Conservation (phyloP, 306 rosid genomes). For the Astragalus membranaceus region DNA sequence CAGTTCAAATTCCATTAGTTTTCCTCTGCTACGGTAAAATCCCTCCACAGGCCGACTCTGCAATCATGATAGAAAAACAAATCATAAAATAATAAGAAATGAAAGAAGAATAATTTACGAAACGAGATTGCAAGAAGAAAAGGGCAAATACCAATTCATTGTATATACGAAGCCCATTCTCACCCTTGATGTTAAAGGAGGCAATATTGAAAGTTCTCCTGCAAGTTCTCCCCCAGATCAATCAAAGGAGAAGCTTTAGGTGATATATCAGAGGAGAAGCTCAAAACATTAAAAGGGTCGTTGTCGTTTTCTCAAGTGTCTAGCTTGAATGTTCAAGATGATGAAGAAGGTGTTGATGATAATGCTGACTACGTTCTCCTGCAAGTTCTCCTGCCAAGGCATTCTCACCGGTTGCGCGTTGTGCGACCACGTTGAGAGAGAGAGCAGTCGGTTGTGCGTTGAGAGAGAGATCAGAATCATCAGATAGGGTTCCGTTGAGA, state of each 20-base stretch:
- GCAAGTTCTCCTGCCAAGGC: no score
- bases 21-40: slow-evolving; percentile 68
- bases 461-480: no score
- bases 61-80: slow-evolving; percentile 1
- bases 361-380: no score
- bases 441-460: no score
- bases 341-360: neutral
- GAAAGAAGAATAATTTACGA: neutral
- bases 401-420: no score
- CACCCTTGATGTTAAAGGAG: slow-evolving; percentile 54
- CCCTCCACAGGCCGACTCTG: slow-evolving; percentile 91
- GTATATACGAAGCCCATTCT: slow-evolving; percentile 72
- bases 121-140: neutral
- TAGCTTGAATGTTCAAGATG: slow-evolving; percentile 7
- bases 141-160: slow-evolving; percentile 55
- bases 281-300: slow-evolving; percentile 11
- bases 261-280: slow-evolving; percentile 28
- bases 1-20: slow-evolving; percentile 71
- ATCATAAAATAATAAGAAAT: neutral
- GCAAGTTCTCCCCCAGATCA: no score
- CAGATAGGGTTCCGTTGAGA: no score
- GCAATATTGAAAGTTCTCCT: slow-evolving; percentile 90
- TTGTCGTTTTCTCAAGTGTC: slow-evolving; percentile 47
- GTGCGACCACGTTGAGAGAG: no score
- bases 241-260: no score